phyloP scores from a whole-genome alignment of 2,329 filamentous ascomycete species.

The Monilinia fructicola region DNA sequence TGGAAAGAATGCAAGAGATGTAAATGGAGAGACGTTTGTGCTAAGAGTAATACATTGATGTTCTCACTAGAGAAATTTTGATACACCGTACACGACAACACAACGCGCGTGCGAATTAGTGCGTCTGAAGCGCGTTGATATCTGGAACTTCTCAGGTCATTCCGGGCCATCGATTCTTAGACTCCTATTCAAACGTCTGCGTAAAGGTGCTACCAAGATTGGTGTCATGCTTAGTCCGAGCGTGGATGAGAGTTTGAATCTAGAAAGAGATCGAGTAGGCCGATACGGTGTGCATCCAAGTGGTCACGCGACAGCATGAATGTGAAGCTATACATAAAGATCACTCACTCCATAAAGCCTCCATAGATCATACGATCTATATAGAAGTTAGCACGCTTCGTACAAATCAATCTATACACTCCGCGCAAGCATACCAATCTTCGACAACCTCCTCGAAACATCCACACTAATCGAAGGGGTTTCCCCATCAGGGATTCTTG shows the following conservation, averaged over 20 bases:
- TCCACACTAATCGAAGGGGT: constrained; percentile 65
- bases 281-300: rapidly evolving
- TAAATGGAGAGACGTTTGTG: background rate
- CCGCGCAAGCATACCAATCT: constrained; percentile 49
- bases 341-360: constrained; percentile 74
- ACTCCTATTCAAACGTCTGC: background rate
- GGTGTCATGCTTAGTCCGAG: background rate
- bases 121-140: background rate
- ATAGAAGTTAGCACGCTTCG: background rate
- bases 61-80: background rate
- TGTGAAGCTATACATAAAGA: background rate
- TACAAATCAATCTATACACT: background rate
- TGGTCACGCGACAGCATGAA: background rate
- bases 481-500: constrained; percentile 60
- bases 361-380: constrained; percentile 75
- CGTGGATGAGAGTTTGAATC: background rate
- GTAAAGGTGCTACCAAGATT: background rate
- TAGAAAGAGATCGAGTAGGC: background rate
- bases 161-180: background rate
- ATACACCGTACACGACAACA: no score
- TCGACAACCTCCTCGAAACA: constrained; percentile 62
- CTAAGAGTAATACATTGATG: background rate
- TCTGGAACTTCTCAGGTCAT: background rate
- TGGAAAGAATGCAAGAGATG: background rate
- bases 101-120: no score